Conservation (phyloP, 257 asterid genomes). For the Petunia axillaris region DNA sequence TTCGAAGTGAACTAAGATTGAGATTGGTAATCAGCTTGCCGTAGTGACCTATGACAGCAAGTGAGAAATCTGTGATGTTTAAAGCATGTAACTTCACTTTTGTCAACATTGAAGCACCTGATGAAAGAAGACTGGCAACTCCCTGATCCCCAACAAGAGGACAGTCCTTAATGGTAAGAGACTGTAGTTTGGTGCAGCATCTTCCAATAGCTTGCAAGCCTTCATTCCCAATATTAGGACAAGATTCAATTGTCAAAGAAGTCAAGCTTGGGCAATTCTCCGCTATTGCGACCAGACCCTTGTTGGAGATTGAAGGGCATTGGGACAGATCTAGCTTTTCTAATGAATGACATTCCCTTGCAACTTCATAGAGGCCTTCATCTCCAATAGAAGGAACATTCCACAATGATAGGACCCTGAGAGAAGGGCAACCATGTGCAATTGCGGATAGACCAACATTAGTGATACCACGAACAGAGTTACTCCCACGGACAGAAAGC, state of each 20-base stretch:
- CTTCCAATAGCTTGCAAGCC: conserved; percentile 31
- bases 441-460: conserved; percentile 26
- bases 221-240: conserved; percentile 23
- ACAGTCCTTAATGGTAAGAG: conserved; percentile 29
- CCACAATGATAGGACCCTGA: conserved; percentile 34
- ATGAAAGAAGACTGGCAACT: conserved; percentile 26
- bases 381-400: conserved; percentile 29
- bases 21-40: conserved; percentile 32
- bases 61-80: conserved; percentile 33
- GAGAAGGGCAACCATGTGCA: conserved; percentile 36
- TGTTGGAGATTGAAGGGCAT: conserved; percentile 28
- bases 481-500: conserved; percentile 29
- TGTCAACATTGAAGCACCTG: conserved; percentile 27
- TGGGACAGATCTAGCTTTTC: conserved; percentile 33
- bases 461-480: conserved; percentile 23
- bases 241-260: conserved; percentile 28
- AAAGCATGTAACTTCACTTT: conserved; percentile 29
- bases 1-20: conserved; percentile 24
- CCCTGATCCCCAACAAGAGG: conserved; percentile 29
- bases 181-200: conserved; percentile 26
- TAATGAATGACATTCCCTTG: conserved; percentile 26
- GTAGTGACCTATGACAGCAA: conserved; percentile 34
- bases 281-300: conserved; percentile 27
- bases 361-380: conserved; percentile 30
- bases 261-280: conserved; percentile 31